Conservation (phyloP, 345 rosid species). For the Hevea brasiliensis region DNA sequence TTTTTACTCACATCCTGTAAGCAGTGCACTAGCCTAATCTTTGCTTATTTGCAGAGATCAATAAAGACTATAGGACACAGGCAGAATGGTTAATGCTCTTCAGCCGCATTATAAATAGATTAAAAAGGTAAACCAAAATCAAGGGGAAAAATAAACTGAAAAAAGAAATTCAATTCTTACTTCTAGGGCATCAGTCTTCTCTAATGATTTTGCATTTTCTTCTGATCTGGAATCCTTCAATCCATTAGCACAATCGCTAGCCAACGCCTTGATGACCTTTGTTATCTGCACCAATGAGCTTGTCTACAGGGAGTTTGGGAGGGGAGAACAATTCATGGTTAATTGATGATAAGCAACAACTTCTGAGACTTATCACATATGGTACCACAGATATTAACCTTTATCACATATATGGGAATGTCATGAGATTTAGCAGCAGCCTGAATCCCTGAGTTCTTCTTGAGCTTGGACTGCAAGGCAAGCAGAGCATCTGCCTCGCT, state of each 20-base stretch:
- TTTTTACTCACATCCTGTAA: background rate
- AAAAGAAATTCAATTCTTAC: conserved; percentile 30
- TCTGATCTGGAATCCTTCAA: conserved; percentile 49
- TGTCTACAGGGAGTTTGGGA: conserved; percentile 56
- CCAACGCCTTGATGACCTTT: conserved; percentile 54
- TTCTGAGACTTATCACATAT: background rate
- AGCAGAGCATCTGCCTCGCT: conserved; percentile 83
- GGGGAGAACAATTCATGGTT: conserved; percentile 1
- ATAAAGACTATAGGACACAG: background rate
- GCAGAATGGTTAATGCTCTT: background rate
- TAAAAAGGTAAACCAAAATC: background rate
- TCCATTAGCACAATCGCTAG: conserved; percentile 50
- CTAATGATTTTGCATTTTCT: conserved; percentile 47
- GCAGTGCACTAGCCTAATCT: background rate
- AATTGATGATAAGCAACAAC: background rate
- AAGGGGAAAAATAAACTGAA: background rate
- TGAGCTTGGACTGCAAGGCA: conserved; percentile 76
- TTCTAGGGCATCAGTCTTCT: conserved; percentile 82
- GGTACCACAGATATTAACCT: conserved; percentile 50
- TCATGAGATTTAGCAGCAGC: conserved; percentile 64
- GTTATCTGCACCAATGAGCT: conserved; percentile 73
- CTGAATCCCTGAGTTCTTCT: conserved; percentile 75
- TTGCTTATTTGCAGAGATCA: background rate
- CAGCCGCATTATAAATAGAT: background rate
- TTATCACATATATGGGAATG: conserved; percentile 70